Evolutionary conservation across 2,329 filamentous ascomycete genomes (phyloP), one percentile per base, ranked within the genome.

Genomic region (Clarireedia sp.): DNA sequence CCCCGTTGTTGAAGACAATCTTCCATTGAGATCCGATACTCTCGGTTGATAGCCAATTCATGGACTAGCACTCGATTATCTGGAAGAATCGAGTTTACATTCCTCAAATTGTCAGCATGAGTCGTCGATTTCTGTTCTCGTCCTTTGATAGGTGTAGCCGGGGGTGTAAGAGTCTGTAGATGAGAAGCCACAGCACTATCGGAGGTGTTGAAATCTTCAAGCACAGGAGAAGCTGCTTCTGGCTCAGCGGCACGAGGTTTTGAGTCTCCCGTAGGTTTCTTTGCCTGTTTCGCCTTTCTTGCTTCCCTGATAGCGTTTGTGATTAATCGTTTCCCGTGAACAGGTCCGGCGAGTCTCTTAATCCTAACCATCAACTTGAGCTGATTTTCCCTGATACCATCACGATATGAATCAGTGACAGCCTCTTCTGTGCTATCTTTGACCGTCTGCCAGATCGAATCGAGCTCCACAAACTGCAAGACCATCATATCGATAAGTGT

Each of bases 401-500:
- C 80, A 37, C 83, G 82, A 66, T 91, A 92, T n/a, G 90, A 82
- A 17, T 81, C 82, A 0, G 86, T 81, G 2, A 90, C 87, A 16
- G 83, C 81, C 40, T 86, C 83, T 48, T 88, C 83, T 0, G 83
- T 87, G 51, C 85, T 84, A 63, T 90, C 84, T 68, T 90, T 90
- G 67, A 94, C 87, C 2, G 86, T 88, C 67, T 90, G 86, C 77
- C 87, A 87, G 48, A 92, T 92, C 37, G 85, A 85, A 65, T 94
- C 89, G 2, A 94, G 78, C 67, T 90, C 88, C 17, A 91, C 87
- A 69, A 92, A 91, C 61, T 90, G 87, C 65, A 89, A 79, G n/a
- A 92, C 78, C 88, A 94, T 91, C 54, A 89, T 85, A 64, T 91
- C 86, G 51, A 92, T 82, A 4, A 94, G 74, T 0, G 87, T 84